Evolutionary conservation across 306 rosid genomes (phyloP).

Genomic region (Dryas alaskensis): DNA sequence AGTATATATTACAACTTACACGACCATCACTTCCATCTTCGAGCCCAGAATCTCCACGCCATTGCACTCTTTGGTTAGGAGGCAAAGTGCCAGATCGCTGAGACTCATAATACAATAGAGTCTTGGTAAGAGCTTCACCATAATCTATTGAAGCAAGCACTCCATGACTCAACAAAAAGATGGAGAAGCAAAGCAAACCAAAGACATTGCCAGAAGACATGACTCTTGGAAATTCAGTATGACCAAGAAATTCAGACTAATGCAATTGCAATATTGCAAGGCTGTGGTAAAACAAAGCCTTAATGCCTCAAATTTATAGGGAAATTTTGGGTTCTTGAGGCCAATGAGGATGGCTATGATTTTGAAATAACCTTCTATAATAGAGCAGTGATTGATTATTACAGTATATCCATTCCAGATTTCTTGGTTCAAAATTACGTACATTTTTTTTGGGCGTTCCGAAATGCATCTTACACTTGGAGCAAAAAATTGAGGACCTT

Average conservation of each 20-base stretch:
- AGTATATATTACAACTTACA: slow-evolving; percentile 24
- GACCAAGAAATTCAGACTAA: not conserved
- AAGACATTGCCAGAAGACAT: slow-evolving; percentile 1
- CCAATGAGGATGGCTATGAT: not conserved
- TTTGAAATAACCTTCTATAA: not conserved
- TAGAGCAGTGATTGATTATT: not conserved
- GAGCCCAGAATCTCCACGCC: slow-evolving; percentile 63
- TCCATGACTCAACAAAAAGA: not conserved
- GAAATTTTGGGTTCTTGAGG: slow-evolving; percentile 5
- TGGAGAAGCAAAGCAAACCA: not conserved
- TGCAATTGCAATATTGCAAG: too few species aligned
- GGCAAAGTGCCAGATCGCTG: slow-evolving; percentile 62
- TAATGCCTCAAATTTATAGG: not conserved
- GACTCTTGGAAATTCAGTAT: not conserved
- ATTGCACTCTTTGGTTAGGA: slow-evolving; percentile 37
- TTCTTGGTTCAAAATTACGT: too few species aligned
- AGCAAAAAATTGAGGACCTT: too few species aligned
- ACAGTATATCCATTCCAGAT: not conserved
- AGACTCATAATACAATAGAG: slow-evolving; percentile 46
- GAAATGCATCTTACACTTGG: too few species aligned
- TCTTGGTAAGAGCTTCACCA: slow-evolving; percentile 40
- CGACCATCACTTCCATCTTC: slow-evolving; percentile 44
- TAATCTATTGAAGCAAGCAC: slow-evolving; percentile 25
- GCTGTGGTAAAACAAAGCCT: not conserved
- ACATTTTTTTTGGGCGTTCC: too few species aligned